phyloP scores from a whole-genome alignment of 192 early-diverging fungal species.

The Hyaloraphidium curvatum region DNA sequence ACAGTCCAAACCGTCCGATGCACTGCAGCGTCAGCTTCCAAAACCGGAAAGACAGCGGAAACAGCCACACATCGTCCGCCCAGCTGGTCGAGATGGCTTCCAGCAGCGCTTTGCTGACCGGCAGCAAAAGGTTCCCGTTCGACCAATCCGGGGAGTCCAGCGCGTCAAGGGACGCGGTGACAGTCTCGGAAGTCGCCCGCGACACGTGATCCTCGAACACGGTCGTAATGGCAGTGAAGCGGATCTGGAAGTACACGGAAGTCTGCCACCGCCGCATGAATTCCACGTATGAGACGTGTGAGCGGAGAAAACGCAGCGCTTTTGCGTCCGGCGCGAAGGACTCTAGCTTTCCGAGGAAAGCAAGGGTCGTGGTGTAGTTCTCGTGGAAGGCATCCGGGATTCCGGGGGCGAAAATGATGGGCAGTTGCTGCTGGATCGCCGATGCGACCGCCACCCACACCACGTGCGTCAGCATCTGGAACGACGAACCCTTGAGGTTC shows the following conservation, averaged over 20 bases:
- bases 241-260: constrained; percentile 34
- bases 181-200: constrained; percentile 22
- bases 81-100: constrained; percentile 33
- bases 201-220: background rate
- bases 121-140: constrained; percentile 11
- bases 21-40: constrained; percentile 44
- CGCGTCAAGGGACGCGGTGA: constrained; percentile 21
- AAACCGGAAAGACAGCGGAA: constrained; percentile 29
- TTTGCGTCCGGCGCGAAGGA: constrained; percentile 17
- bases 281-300: constrained; percentile 24
- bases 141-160: constrained; percentile 1
- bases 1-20: too few species aligned
- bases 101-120: constrained; percentile 23
- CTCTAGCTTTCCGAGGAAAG: constrained; percentile 31
- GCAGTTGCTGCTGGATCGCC: constrained; percentile 22
- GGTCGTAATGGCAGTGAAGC: constrained; percentile 11
- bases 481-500: constrained; percentile 35
- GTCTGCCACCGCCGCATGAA: constrained; percentile 42
- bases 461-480: constrained; percentile 38
- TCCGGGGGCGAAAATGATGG: constrained; percentile 35
- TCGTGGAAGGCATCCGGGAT: constrained; percentile 50
- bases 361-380: constrained; percentile 34
- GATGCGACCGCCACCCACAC: constrained; percentile 34
- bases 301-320: constrained; percentile 25
- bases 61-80: constrained; percentile 35